Percentiles rank a stretch among this genome's conserved stretches.
Evolutionary conservation across 768 basidiomycete species (phyloP).

Genomic region (Sutorius australiensis): DNA sequence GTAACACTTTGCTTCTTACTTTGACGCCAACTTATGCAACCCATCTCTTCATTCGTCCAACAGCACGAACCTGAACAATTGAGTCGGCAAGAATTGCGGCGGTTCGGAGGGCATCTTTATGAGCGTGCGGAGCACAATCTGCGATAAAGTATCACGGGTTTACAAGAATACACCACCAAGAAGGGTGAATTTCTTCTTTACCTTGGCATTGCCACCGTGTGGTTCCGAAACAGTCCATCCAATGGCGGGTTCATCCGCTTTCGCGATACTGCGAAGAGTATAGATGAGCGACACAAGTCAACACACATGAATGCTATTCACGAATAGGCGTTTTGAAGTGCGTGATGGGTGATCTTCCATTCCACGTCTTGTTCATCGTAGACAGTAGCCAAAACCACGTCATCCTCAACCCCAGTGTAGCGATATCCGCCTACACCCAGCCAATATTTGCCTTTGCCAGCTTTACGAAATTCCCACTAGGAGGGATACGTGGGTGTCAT

Average conservation of each 20-base stretch:
- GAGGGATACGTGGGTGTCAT: background rate
- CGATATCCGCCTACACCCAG: background rate
- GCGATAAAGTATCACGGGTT: background rate
- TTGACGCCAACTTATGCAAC: background rate
- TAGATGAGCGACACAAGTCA: background rate
- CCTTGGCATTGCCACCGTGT: background rate
- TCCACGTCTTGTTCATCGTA: background rate
- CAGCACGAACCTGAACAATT: background rate
- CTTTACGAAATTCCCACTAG: background rate
- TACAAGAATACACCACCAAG: background rate
- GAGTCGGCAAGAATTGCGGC: background rate
- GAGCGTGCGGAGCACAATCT: background rate
- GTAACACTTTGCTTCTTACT: background rate
- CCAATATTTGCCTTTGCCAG: background rate
- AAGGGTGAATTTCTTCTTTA: background rate
- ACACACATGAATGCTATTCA: background rate
- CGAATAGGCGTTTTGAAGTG: background rate
- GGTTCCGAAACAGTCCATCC: background rate
- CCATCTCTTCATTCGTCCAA: background rate
- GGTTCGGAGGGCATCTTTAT: accelerated
- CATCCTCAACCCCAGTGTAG: background rate
- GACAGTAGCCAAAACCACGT: background rate
- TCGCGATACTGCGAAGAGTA: background rate
- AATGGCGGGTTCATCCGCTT: accelerated
- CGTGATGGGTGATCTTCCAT: background rate